Conservation (phyloP, 176 grass and related monocot species). For the Microstegium vimineum region DNA sequence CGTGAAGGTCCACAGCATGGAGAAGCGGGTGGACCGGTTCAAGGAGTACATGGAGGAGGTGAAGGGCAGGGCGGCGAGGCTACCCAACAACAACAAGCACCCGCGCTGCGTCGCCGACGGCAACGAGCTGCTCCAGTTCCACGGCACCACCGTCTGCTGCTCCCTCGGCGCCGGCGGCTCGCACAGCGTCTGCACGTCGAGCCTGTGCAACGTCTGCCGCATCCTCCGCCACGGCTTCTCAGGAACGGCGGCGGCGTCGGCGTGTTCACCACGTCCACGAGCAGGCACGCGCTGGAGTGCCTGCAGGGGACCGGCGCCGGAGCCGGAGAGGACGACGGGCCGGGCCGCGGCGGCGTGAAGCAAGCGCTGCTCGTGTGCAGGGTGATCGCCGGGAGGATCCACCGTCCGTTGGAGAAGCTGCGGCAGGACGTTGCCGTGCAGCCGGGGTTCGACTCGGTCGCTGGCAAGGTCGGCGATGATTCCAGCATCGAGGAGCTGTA, state of each 20-base stretch:
- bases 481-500: conserved; percentile 63
- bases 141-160: conserved; percentile 54
- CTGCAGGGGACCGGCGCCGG: not conserved
- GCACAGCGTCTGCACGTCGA: conserved; percentile 48
- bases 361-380: conserved; percentile 64
- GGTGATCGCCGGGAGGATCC: conserved; percentile 78
- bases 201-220: conserved; percentile 59
- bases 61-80: conserved; percentile 45
- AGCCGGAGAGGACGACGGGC: not conserved
- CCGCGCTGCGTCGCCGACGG: conserved; percentile 77
- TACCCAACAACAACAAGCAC: conserved; percentile 51
- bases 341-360: not conserved
- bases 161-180: conserved; percentile 50
- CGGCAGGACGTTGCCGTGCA: conserved; percentile 34
- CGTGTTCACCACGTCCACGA: conserved; percentile 67
- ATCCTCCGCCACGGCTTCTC: conserved; percentile 64
- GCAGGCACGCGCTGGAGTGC: conserved; percentile 55
- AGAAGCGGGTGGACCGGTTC: conserved; percentile 43
- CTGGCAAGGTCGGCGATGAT: conserved; percentile 48
- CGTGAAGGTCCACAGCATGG: conserved; percentile 69
- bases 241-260: conserved; percentile 41
- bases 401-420: conserved; percentile 57
- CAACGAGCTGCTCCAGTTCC: conserved; percentile 84
- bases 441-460: conserved; percentile 71
- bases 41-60: conserved; percentile 68